A percentile compares a stretch with the other conserved stretches of the same genome.
phyloP scores from a whole-genome alignment of 1,284 basidiomycete genomes.

The Sanguinoderma infundibulare region DNA sequence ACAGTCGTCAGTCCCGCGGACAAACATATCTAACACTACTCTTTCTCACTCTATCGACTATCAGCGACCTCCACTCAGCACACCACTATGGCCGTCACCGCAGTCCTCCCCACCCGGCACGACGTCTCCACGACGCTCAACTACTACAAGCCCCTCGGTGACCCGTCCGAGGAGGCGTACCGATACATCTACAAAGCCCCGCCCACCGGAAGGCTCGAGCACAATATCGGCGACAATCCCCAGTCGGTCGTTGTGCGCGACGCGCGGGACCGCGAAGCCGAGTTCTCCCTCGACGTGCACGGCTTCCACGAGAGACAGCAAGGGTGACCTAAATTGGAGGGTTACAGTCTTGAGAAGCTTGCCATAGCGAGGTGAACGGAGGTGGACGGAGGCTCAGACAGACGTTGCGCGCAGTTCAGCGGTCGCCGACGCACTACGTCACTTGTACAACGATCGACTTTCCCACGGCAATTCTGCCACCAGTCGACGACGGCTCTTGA shows the following conservation, averaged over 20 bases:
- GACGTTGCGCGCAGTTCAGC: too few relatives aligned
- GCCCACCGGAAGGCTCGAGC: conserved; percentile 26
- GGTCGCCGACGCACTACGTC: too few relatives aligned
- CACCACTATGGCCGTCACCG: conserved; percentile 2
- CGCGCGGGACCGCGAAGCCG: conserved; percentile 32
- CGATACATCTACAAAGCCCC: conserved; percentile 30
- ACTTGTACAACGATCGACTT: too few relatives aligned
- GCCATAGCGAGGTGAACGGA: too few relatives aligned
- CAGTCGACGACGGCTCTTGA: too few relatives aligned
- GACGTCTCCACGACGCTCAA: conserved; percentile 31
- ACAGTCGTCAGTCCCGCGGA: not conserved
- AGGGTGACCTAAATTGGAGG: too few relatives aligned
- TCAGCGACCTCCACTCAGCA: not conserved
- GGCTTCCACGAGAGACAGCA: too few relatives aligned
- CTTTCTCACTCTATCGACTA: not conserved
- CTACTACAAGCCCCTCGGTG: conserved; percentile 29
- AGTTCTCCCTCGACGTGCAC: conserved; percentile 39
- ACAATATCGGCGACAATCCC: conserved; percentile 33
- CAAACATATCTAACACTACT: not conserved
- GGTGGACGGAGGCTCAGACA: too few relatives aligned
- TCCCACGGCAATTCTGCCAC: too few relatives aligned
- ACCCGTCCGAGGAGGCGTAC: conserved; percentile 27
- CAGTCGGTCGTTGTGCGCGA: conserved; percentile 33
- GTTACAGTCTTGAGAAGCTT: too few relatives aligned
- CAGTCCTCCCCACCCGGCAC: conserved; percentile 20